Conservation (phyloP, 2,329 filamentous ascomycete genomes). For the Dothistroma septosporum region DNA sequence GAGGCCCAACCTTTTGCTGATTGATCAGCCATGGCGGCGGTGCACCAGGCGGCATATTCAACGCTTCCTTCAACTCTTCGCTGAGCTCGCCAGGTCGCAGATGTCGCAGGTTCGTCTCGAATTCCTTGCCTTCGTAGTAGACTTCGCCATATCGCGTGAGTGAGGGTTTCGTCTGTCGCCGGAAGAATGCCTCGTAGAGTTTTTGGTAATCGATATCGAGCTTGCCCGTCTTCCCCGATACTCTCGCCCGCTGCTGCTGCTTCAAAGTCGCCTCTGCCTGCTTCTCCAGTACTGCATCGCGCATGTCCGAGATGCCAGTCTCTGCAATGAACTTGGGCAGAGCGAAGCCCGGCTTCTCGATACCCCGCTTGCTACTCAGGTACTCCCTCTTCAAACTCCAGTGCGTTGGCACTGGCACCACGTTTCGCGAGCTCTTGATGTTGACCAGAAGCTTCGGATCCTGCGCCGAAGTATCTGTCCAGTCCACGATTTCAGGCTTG, state of each 20-base stretch:
- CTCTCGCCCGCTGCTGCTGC: constrained; percentile 90
- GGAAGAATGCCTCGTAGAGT: constrained; percentile 96
- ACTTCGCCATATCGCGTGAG: constrained; percentile 94
- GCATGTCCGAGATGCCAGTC: constrained; percentile 96
- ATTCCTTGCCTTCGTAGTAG: constrained; percentile 99
- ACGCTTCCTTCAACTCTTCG: constrained; percentile 82
- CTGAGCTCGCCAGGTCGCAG: constrained; percentile 85
- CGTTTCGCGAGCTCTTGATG: constrained; percentile 91
- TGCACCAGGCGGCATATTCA: constrained; percentile 88
- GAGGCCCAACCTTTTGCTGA: constrained; percentile 88
- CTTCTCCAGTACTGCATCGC: constrained; percentile 92
- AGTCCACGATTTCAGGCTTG: constrained; percentile 92
- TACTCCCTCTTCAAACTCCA: constrained; percentile 98
- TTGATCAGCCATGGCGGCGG: constrained; percentile 97
- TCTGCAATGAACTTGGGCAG: constrained; percentile 96
- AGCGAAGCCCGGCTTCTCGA: constrained; percentile 90
- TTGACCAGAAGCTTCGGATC: constrained; percentile 87
- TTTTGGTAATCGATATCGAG: constrained; percentile 98
- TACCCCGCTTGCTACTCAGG: constrained; percentile 90
- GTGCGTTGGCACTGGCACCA: constrained; percentile 88
- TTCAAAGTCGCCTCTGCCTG: constrained; percentile 88
- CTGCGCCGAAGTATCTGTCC: constrained; percentile 89
- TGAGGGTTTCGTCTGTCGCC: constrained; percentile 92
- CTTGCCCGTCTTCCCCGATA: constrained; percentile 93
- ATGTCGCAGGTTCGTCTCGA: constrained; percentile 89